Evolutionary conservation across 1,139 yeast genomes (phyloP).

Genomic region (Pichia sp.): DNA sequence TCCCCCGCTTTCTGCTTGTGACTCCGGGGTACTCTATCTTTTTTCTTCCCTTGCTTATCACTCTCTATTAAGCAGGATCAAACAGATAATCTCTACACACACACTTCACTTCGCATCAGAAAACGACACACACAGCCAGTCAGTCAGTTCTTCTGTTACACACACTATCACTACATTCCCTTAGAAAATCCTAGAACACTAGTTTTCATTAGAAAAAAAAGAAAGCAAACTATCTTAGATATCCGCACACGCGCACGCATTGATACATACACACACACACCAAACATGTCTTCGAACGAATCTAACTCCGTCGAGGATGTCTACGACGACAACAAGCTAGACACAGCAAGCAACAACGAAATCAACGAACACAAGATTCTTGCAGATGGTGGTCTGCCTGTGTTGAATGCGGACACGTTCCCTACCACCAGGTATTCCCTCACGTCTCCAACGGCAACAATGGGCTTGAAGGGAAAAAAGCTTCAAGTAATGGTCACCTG

Average conservation of each 20-base stretch:
- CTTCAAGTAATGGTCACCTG: slow-evolving; percentile 47
- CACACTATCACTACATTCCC: background rate
- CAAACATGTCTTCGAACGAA: slow-evolving; percentile 7
- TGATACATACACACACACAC: background rate
- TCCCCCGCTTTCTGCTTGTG: background rate
- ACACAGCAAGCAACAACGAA: background rate
- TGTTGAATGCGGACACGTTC: slow-evolving; percentile 8
- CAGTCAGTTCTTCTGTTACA: background rate
- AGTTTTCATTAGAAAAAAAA: background rate
- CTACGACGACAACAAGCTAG: slow-evolving; percentile 16
- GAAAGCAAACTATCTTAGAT: background rate
- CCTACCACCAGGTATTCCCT: slow-evolving; percentile 8
- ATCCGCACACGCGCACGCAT: background rate
- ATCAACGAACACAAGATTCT: background rate
- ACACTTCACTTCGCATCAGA: too few relatives aligned
- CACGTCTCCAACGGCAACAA: slow-evolving; percentile 28
- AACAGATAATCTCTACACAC: too few relatives aligned
- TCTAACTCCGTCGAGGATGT: slow-evolving; percentile 1
- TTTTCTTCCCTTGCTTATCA: too few relatives aligned
- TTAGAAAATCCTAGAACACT: too few relatives aligned
- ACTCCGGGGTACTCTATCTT: background rate
- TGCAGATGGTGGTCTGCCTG: background rate
- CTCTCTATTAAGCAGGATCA: too few relatives aligned
- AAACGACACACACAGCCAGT: too few relatives aligned
- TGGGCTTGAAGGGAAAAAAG: slow-evolving; percentile 45